Percentiles rank a stretch among this genome's conserved stretches.
Evolutionary conservation across 805 yeast genomes (phyloP).

Genomic region (Debaryomyces hansenii): DNA sequence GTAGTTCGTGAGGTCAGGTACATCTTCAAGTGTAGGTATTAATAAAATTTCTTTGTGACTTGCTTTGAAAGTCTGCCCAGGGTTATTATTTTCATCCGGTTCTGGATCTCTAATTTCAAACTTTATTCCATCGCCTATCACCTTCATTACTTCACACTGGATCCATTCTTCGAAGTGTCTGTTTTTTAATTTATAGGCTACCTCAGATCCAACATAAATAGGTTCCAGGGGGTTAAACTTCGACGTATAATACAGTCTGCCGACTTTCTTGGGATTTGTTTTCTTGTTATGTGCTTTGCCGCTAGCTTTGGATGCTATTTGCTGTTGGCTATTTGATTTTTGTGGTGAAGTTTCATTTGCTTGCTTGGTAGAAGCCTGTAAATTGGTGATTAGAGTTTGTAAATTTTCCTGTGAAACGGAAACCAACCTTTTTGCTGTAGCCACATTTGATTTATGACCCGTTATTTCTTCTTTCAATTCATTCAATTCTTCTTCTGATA

Average conservation of each 20-base stretch:
- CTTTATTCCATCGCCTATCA: conserved; percentile 68
- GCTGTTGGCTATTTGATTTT: conserved; percentile 7
- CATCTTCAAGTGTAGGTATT: conserved; percentile 58
- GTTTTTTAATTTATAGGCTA: conserved; percentile 77
- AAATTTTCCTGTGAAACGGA: conserved; percentile 47
- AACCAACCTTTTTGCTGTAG: conserved; percentile 43
- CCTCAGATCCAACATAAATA: conserved; percentile 69
- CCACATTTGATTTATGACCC: conserved; percentile 59
- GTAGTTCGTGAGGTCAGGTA: conserved; percentile 47
- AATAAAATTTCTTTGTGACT: conserved; percentile 75
- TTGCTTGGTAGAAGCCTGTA: conserved; percentile 15
- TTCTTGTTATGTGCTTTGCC: conserved; percentile 11
- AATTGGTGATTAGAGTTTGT: conserved; percentile 39
- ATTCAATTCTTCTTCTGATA: conserved; percentile 37
- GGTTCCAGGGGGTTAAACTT: conserved; percentile 61
- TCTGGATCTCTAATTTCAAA: conserved; percentile 97
- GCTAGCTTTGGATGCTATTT: conserved; percentile 2
- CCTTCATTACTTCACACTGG: conserved; percentile 83
- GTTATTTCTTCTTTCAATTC: conserved; percentile 40
- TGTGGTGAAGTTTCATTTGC: conserved; percentile 5
- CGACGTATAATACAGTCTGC: conserved; percentile 51
- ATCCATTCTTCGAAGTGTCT: conserved; percentile 91
- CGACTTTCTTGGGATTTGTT: conserved; percentile 26
- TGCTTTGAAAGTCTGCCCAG: conserved; percentile 84
- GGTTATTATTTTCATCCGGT: conserved; percentile 89